Evolutionary conservation across 192 early-diverging fungal genomes (phyloP), one percentile per base, ranked within the genome.

Genomic region (Coemansia sp.): DNA sequence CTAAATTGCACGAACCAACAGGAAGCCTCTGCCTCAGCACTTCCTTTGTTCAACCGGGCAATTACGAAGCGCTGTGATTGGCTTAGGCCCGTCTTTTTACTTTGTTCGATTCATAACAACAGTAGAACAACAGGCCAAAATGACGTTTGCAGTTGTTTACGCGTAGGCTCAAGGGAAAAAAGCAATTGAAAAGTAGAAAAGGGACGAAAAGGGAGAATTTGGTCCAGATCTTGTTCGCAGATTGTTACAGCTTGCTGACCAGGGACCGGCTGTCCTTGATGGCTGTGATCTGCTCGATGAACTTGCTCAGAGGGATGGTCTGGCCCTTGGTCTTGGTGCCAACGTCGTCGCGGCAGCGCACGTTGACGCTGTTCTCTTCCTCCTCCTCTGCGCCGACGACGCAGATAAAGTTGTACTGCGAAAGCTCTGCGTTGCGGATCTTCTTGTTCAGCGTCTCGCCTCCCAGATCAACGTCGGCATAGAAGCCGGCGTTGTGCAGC

Each of bases 341-440:
- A 2, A 85, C 82, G 63, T 95, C 89, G 69, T 95, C 89, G 32
- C 90, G 84, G 84, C 92, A 91, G 32, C 95, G 88, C 63, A 92
- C 89, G 62, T 99, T 99, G 61, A 98, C 95, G 22, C 88, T 87
- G 50, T 82, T 62, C 42, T 86, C 86, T 0, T 82, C 64, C 72
- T 83, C 72, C 77, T 98, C 95, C 69, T 94, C 85, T 27, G 82
- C 87, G 45, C 95, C 95, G 25, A 98, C 96, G 49, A 97, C 91
- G 71, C 89, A 92, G 85, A 95, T 95, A 75, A 98, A 97, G 89
- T 97, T 99, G 73, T 87, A 97, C 55, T 94, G 94, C 29, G 89
- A 82, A 25, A 98, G 66, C 83, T 99, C 93, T 25, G 93, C 92
- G 57, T 93, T 94, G 55, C 94, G 89, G 75, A 99, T 93, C 89